These are phyloP conservation scores for Nicotiana paniculata DNA, from an alignment of 257 asterid genomes.

Conservation along the genomic window DNA sequence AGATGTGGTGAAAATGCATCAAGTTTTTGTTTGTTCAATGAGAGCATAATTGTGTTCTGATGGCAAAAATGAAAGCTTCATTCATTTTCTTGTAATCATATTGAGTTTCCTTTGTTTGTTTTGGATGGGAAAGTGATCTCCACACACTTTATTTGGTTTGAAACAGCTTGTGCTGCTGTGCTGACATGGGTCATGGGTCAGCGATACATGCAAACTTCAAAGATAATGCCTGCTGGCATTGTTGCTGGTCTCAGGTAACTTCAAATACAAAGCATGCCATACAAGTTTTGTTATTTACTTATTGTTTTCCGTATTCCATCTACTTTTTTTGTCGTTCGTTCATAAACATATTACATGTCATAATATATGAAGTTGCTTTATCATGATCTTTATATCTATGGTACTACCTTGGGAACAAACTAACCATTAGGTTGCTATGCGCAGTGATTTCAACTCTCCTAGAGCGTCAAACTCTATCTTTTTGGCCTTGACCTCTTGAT, in stretches of 20 bases:
- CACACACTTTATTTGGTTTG: background rate
- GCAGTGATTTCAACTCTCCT: background rate
- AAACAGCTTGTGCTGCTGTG: constrained; percentile 61
- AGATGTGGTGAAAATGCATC: no score
- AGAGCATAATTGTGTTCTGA: no score
- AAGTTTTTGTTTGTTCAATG: no score
- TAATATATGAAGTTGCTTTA: background rate
- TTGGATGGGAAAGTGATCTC: background rate
- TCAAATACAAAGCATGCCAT: background rate
- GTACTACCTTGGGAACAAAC: background rate
- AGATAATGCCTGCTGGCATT: constrained; percentile 94
- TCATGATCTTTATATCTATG: no score
- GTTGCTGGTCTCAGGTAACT: constrained; percentile 91
- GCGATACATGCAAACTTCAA: constrained; percentile 68
- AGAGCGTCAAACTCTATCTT: background rate
- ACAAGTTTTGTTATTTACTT: background rate
- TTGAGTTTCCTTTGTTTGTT: background rate
- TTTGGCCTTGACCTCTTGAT: background rate
- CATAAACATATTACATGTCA: background rate
- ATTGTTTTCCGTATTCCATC: background rate
- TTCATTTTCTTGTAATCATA: no score
- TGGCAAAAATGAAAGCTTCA: no score
- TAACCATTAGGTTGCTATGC: background rate
- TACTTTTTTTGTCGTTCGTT: background rate
- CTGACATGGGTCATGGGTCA: constrained; percentile 80